Evolutionary conservation across 257 asterid species (phyloP).

Genomic region (Nicotiana tomentosiformis): DNA sequence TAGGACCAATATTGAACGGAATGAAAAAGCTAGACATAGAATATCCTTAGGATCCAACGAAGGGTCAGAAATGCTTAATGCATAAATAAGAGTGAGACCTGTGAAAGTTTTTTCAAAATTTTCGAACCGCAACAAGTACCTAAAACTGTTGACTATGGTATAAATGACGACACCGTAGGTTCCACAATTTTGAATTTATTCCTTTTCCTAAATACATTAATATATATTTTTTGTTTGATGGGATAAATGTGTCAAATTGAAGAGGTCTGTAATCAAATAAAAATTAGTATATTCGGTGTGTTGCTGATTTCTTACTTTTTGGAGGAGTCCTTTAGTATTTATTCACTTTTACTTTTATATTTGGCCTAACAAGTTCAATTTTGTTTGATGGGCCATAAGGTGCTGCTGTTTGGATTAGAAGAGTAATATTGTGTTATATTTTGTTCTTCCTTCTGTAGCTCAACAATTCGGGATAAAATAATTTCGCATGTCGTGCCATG

Average conservation of each 20-base stretch:
- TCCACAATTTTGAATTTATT: not conserved
- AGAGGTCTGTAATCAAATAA: conserved; percentile 42
- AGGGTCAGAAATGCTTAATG: no score
- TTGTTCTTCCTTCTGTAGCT: conserved; percentile 24
- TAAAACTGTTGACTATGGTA: no score
- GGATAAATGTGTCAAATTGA: conserved; percentile 20
- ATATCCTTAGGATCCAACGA: no score
- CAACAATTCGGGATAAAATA: conserved; percentile 61
- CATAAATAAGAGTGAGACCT: no score
- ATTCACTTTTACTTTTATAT: not conserved
- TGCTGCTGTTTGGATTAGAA: not conserved
- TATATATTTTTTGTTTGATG: not conserved
- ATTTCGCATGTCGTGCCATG: conserved; percentile 52
- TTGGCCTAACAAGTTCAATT: not conserved
- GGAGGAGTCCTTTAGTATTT: no score
- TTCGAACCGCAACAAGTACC: no score
- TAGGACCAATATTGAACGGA: no score
- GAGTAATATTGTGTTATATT: not conserved
- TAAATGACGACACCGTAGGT: conserved; percentile 19
- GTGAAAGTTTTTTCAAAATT: no score
- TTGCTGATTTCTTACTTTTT: no score
- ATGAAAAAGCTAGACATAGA: no score
- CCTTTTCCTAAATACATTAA: not conserved
- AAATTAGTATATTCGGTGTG: no score
- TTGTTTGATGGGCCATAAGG: not conserved